Conservation (phyloP, 73 alveolate species). For the Paraurostyla sp. region DNA sequence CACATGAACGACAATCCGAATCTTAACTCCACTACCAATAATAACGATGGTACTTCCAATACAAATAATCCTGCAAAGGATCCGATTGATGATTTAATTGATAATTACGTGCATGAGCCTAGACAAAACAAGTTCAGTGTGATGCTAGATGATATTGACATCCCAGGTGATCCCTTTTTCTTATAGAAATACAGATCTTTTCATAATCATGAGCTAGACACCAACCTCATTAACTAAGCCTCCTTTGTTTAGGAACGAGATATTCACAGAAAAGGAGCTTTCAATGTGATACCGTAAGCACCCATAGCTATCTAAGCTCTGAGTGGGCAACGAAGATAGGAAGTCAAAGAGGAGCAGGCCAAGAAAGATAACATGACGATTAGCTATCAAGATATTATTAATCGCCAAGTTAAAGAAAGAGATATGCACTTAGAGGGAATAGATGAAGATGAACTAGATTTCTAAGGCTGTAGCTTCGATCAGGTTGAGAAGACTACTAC, state of each 20-base stretch:
- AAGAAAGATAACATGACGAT: background rate
- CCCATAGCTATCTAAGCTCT: constrained; percentile 10
- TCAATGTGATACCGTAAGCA: constrained; percentile 1
- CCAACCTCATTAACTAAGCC: background rate
- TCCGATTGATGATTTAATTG: too few species aligned
- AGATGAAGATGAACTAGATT: background rate
- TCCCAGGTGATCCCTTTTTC: constrained; percentile 29
- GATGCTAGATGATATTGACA: constrained; percentile 35
- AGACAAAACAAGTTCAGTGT: too few species aligned
- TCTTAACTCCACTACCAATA: too few species aligned
- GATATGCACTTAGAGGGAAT: background rate
- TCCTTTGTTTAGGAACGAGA: constrained; percentile 16
- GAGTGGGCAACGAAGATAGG: constrained; percentile 18
- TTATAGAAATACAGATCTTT: constrained; percentile 39
- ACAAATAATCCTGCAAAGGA: too few species aligned
- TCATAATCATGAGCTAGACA: constrained; percentile 51
- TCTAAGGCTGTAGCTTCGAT: background rate
- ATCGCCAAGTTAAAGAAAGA: background rate
- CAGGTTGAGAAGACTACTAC: background rate
- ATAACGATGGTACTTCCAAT: too few species aligned
- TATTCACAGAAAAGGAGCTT: constrained; percentile 33
- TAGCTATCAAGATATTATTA: background rate
- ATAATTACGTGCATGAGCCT: too few species aligned
- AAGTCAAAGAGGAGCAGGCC: background rate
- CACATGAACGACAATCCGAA: too few species aligned